phyloP scores from a whole-genome alignment of 2,329 filamentous ascomycete genomes.

The Xylariales sp. region DNA sequence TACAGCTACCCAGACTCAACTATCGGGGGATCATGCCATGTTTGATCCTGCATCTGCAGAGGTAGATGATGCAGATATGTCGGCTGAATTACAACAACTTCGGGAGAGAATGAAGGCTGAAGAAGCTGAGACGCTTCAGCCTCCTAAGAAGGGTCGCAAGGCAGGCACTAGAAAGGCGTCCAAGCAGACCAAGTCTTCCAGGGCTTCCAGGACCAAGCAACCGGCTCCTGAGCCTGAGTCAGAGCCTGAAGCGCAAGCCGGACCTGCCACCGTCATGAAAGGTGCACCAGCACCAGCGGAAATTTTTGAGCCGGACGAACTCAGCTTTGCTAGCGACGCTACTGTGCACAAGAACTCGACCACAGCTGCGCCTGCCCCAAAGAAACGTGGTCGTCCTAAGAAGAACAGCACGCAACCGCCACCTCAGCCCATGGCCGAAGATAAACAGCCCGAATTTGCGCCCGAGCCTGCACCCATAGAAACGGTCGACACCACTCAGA shows the following conservation, averaged over 20 bases:
- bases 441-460: constrained; percentile 14
- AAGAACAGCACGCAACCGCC: constrained; percentile 22
- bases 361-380: constrained; percentile 18
- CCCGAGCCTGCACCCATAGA: constrained; percentile 15
- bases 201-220: constrained; percentile 31
- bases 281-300: constrained; percentile 10
- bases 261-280: constrained; percentile 15
- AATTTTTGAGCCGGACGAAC: constrained; percentile 29
- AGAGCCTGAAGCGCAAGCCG: constrained; percentile 22
- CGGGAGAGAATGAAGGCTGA: constrained; percentile 44
- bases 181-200: constrained; percentile 45
- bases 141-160: constrained; percentile 53
- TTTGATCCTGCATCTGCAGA: constrained; percentile 44
- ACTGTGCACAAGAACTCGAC: constrained; percentile 34
- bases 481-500: constrained; percentile 20
- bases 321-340: constrained; percentile 36
- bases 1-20: constrained; percentile 23
- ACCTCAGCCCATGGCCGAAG: constrained; percentile 19
- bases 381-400: constrained; percentile 29
- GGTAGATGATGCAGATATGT: constrained; percentile 42
- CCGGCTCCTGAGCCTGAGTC: constrained; percentile 15
- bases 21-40: constrained; percentile 40
- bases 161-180: constrained; percentile 43
- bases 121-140: constrained; percentile 33
- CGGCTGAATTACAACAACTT: constrained; percentile 46